phyloP scores from a whole-genome alignment of 495 filamentous ascomycete species.

The Aspergillus cavernicola region DNA sequence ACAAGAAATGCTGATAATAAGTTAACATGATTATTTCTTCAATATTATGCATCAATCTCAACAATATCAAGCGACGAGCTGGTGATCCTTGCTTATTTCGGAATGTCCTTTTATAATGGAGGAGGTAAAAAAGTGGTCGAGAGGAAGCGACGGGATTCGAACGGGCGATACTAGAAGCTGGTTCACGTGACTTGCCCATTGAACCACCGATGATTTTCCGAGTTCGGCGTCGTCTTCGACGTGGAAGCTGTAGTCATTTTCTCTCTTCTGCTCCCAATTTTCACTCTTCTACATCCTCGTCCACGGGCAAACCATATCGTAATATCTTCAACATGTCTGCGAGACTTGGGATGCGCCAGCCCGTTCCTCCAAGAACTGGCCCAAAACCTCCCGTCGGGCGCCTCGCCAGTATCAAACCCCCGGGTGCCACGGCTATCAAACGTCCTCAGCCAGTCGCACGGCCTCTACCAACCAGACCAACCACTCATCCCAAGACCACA shows the following conservation, averaged over 20 bases:
- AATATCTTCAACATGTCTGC: slow-evolving; percentile 27
- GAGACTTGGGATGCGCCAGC: slow-evolving; percentile 31
- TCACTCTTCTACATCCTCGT: background rate
- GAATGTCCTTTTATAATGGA: too few species aligned
- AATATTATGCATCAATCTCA: too few species aligned
- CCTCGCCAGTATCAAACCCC: slow-evolving; percentile 38
- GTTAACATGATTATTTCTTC: too few species aligned
- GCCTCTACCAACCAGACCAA: slow-evolving; percentile 32
- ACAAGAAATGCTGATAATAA: too few species aligned
- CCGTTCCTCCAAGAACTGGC: slow-evolving; percentile 26
- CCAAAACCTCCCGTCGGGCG: slow-evolving; percentile 38
- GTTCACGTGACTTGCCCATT: slow-evolving; percentile 28
- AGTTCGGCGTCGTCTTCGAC: slow-evolving; percentile 17
- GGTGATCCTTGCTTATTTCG: too few species aligned
- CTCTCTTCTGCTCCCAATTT: background rate
- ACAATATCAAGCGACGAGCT: too few species aligned
- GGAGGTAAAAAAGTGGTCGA: background rate
- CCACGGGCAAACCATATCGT: background rate
- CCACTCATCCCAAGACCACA: slow-evolving; percentile 39
- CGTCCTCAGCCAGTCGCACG: slow-evolving; percentile 35
- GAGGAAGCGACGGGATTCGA: slow-evolving; percentile 19
- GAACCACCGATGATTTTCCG: slow-evolving; percentile 20
- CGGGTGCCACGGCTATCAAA: slow-evolving; percentile 34
- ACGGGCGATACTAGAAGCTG: background rate
- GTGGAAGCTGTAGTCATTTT: slow-evolving; percentile 3